Conservation (phyloP, 306 rosid species). For the Spatholobus suberectus region DNA sequence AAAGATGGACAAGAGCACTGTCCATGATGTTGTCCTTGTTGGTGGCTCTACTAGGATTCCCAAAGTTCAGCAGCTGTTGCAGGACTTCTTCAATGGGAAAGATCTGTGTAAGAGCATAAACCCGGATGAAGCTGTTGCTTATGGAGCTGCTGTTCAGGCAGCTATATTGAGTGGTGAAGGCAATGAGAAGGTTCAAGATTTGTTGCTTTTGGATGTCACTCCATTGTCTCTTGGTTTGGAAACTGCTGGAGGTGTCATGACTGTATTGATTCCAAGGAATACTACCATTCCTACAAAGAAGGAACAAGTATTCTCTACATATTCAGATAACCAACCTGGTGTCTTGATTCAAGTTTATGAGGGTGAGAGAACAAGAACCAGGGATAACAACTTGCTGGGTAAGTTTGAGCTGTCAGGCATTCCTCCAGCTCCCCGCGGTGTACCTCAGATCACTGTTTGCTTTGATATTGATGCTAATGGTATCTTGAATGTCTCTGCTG, state of each 20-base stretch:
- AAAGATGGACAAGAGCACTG: slow-evolving; percentile 76
- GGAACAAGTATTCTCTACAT: slow-evolving; percentile 76
- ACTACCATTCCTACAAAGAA: slow-evolving; percentile 81
- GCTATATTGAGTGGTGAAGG: slow-evolving; percentile 82
- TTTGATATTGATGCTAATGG: slow-evolving; percentile 80
- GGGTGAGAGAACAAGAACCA: slow-evolving; percentile 74
- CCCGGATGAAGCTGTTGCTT: slow-evolving; percentile 80
- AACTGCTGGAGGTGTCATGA: slow-evolving; percentile 85
- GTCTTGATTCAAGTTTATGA: slow-evolving; percentile 81
- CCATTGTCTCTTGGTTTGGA: slow-evolving; percentile 74
- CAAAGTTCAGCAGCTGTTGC: slow-evolving; percentile 75
- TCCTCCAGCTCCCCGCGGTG: slow-evolving; percentile 83
- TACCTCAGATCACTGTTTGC: slow-evolving; percentile 78
- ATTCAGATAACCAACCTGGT: slow-evolving; percentile 77
- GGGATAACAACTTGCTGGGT: slow-evolving; percentile 77
- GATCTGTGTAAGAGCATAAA: slow-evolving; percentile 79
- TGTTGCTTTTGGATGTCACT: slow-evolving; percentile 76
- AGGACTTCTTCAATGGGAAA: slow-evolving; percentile 84
- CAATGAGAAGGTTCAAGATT: slow-evolving; percentile 77
- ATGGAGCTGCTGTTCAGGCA: slow-evolving; percentile 84
- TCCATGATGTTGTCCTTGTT: slow-evolving; percentile 82
- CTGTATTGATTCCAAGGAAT: slow-evolving; percentile 74
- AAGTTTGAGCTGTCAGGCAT: slow-evolving; percentile 80
- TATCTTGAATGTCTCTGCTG: slow-evolving; percentile 73
- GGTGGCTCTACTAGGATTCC: slow-evolving; percentile 90